A percentile compares a stretch with the other conserved stretches of the same genome.
Evolutionary conservation across 805 yeast species (phyloP).

Genomic region (Schizosaccharomyces lindneri): DNA sequence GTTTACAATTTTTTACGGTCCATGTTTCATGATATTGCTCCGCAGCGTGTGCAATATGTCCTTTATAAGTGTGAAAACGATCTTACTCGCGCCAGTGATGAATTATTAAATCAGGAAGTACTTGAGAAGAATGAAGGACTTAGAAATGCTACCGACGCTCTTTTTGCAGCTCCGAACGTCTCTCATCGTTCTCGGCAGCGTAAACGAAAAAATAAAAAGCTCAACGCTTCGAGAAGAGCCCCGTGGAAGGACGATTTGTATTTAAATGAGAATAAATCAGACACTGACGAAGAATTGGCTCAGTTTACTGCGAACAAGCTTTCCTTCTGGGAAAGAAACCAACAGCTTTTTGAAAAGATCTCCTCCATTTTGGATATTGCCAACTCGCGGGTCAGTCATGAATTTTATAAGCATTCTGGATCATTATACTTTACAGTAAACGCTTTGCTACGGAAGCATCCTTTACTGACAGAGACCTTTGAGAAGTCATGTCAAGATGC

Average conservation of each 20-base stretch:
- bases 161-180: background rate
- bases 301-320: background rate
- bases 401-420: background rate
- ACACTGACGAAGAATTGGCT: background rate
- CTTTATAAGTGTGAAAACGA: background rate
- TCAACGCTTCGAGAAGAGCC: background rate
- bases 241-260: no score
- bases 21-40: background rate
- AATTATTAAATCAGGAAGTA: background rate
- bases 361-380: background rate
- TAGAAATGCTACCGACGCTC: background rate
- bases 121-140: background rate
- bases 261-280: background rate
- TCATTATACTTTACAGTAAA: background rate
- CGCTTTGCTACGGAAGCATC: background rate
- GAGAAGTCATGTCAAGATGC: background rate
- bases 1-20: background rate
- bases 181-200: background rate
- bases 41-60: background rate
- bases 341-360: background rate
- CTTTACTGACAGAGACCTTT: background rate
- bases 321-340: background rate
- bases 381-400: background rate
- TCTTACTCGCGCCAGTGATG: background rate
- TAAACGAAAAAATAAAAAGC: background rate